Percentiles rank a stretch among this genome's conserved stretches.
Evolutionary conservation across 305 asterid genomes (phyloP).

Genomic region (Plantago coronopus): DNA sequence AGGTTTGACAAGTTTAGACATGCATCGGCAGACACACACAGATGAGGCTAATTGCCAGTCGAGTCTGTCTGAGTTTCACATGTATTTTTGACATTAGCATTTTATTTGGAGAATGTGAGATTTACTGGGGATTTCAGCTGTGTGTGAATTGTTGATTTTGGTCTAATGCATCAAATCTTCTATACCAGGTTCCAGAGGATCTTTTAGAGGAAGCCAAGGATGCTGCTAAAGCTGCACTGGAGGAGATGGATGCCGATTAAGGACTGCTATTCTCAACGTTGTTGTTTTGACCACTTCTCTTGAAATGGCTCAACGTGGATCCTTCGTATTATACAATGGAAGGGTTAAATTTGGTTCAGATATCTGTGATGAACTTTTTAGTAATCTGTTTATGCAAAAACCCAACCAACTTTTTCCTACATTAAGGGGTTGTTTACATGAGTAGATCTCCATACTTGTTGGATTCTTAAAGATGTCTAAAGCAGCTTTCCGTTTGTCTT

Average conservation of each 20-base stretch:
- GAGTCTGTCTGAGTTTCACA: no score
- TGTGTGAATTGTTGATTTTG: conserved; percentile 1
- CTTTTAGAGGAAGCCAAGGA: conserved; percentile 82
- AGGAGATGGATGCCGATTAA: conserved; percentile 97
- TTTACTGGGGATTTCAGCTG: neutral
- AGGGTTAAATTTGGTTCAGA: conserved; percentile 12
- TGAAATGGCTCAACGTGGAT: neutral
- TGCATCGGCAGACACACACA: no score
- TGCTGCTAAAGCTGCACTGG: conserved; percentile 92
- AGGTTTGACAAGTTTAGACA: no score
- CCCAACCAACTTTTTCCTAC: neutral
- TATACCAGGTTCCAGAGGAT: conserved; percentile 66
- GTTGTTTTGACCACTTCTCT: conserved; percentile 11
- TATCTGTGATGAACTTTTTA: conserved; percentile 11
- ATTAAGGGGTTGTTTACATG: neutral
- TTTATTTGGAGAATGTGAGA: neutral
- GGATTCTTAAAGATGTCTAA: neutral
- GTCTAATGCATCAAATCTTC: neutral
- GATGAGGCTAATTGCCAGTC: no score
- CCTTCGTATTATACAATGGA: conserved; percentile 1
- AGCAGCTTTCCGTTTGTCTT: no score
- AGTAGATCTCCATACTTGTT: neutral
- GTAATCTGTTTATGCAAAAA: neutral
- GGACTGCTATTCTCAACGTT: neutral
- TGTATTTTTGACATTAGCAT: neutral